Evolutionary conservation across 768 basidiomycete species (phyloP).

Genomic region (Pluteus cervinus): DNA sequence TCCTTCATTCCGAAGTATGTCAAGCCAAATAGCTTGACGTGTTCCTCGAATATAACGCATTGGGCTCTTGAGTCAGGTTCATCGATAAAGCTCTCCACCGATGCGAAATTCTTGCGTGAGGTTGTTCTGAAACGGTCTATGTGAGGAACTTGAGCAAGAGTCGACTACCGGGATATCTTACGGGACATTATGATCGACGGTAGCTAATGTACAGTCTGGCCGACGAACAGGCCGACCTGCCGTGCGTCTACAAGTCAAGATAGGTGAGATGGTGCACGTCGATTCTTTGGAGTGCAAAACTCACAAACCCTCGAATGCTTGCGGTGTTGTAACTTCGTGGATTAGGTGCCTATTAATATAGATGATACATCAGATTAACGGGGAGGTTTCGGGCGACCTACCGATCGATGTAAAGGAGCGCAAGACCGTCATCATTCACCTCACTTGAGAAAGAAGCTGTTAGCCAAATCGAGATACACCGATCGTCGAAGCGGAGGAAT

Average conservation of each 20-base stretch:
- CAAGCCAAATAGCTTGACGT: slow-evolving; percentile 87
- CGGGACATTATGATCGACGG: slow-evolving; percentile 87
- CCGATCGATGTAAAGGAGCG: slow-evolving; percentile 82
- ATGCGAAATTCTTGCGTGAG: slow-evolving; percentile 70
- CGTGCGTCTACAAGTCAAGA: slow-evolving; percentile 42
- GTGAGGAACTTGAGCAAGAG: too few species aligned
- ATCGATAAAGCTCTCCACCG: slow-evolving; percentile 65
- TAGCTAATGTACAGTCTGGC: slow-evolving; percentile 85
- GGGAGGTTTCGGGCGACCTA: slow-evolving; percentile 20
- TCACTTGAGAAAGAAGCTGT: slow-evolving; percentile 38
- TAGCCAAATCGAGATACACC: slow-evolving; percentile 9
- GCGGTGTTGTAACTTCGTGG: slow-evolving; percentile 92
- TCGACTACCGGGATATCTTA: too few species aligned
- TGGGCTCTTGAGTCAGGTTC: slow-evolving; percentile 86
- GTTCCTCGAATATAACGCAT: slow-evolving; percentile 77
- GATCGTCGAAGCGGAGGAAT: slow-evolving; percentile 7
- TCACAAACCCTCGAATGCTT: slow-evolving; percentile 85
- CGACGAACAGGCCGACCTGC: slow-evolving; percentile 75
- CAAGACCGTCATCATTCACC: slow-evolving; percentile 67
- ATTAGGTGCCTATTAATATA: slow-evolving; percentile 46
- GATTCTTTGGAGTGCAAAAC: slow-evolving; percentile 17
- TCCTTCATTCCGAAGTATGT: slow-evolving; percentile 92
- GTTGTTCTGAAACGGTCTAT: slow-evolving; percentile 49
- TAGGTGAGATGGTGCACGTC: slow-evolving; percentile 1
- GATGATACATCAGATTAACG: slow-evolving; percentile 9